Percentiles rank a stretch among this genome's conserved stretches.
These are phyloP conservation scores for Lodderomyces parapsilosis DNA, from an alignment of 1,139 yeast species.

Conservation along the genomic window DNA sequence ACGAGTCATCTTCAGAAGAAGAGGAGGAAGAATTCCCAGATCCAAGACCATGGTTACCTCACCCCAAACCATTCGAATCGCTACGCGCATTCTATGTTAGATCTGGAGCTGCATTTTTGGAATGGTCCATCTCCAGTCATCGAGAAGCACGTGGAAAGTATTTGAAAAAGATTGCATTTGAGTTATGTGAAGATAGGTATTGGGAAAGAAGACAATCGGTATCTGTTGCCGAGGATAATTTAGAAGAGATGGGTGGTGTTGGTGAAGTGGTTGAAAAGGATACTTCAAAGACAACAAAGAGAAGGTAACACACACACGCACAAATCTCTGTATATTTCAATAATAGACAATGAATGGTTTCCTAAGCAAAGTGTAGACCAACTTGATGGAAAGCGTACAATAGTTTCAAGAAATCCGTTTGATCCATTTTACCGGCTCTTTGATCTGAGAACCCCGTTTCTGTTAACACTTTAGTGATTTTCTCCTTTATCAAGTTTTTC, in stretches of 20 bases:
- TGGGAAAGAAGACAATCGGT: conserved; percentile 98
- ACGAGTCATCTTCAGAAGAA: conserved; percentile 60
- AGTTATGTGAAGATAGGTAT: conserved; percentile 91
- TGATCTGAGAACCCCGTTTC: conserved; percentile 81
- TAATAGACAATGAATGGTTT: neutral
- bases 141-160: conserved; percentile 89
- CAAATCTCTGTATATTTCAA: neutral
- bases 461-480: conserved; percentile 63
- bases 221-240: conserved; percentile 79
- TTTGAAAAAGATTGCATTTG: conserved; percentile 85
- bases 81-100: conserved; percentile 82
- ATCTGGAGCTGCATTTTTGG: conserved; percentile 81
- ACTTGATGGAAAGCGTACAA: conserved; percentile 95
- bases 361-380: conserved; percentile 94
- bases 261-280: conserved; percentile 88
- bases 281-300: conserved; percentile 42
- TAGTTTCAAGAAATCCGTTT: conserved; percentile 84
- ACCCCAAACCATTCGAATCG: conserved; percentile 92
- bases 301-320: conserved; percentile 36
- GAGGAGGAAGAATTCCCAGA: conserved; percentile 80
- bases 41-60: conserved; percentile 94
- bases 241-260: conserved; percentile 90
- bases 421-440: conserved; percentile 93
- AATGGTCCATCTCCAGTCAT: conserved; percentile 88
- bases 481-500: conserved; percentile 51